Conservation (phyloP, 306 rosid genomes). For the Castanopsis chinensis region DNA sequence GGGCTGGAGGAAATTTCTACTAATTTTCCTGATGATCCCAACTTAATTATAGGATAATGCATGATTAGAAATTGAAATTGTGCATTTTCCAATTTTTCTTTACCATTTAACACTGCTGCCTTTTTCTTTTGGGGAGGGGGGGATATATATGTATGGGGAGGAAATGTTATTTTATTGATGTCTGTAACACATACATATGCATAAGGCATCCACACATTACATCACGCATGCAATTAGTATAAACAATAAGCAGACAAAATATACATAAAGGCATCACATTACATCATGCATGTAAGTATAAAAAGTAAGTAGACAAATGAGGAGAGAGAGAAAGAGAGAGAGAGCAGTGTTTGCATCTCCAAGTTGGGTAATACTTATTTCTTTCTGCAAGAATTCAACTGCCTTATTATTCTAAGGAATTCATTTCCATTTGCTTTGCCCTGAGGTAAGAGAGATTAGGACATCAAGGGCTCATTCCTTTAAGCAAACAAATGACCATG, state of each 20-base stretch:
- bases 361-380: background rate
- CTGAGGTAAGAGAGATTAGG: background rate
- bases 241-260: too few species aligned
- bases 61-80: too few species aligned
- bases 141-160: background rate
- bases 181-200: background rate
- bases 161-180: background rate
- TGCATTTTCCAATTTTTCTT: background rate
- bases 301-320: background rate
- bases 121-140: background rate
- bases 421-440: background rate
- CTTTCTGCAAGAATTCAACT: background rate
- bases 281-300: conserved; percentile 6
- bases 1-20: too few species aligned
- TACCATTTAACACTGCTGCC: background rate
- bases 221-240: too few species aligned
- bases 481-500: background rate
- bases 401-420: background rate
- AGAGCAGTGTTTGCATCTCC: background rate
- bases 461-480: background rate
- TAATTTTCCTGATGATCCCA: too few species aligned
- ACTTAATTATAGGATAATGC: too few species aligned
- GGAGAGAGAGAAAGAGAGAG: conserved; percentile 18
- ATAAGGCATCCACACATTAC: background rate
- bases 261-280: background rate